These are phyloP conservation scores for Plasmodium gaboni DNA, from an alignment of 169 alveolate genomes.

Conservation along the genomic window DNA sequence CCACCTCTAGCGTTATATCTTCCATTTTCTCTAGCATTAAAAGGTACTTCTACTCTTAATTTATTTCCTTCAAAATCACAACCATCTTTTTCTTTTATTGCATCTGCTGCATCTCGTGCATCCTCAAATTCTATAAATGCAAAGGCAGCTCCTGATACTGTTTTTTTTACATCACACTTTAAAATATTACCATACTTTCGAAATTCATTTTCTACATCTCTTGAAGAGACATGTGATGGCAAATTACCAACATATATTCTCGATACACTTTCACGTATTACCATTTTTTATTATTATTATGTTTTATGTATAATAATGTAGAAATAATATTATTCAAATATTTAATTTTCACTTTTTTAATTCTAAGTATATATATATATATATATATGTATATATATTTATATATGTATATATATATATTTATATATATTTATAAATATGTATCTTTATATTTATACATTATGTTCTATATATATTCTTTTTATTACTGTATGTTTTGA, in stretches of 20 bases:
- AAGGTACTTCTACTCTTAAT: constrained; percentile 89
- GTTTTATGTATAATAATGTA: not conserved
- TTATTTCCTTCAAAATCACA: constrained; percentile 84
- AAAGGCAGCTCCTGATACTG: constrained; percentile 86
- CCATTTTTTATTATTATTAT: constrained; percentile 32
- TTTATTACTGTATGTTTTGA: too few species aligned
- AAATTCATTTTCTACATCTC: constrained; percentile 88
- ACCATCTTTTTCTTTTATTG: constrained; percentile 88
- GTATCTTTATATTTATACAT: too few species aligned
- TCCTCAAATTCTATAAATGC: constrained; percentile 90
- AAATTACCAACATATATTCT: constrained; percentile 89
- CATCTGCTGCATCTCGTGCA: constrained; percentile 91
- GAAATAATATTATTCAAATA: not conserved
- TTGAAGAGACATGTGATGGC: constrained; percentile 86
- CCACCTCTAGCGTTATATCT: constrained; percentile 49
- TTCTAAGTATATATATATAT: not conserved
- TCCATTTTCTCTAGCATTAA: constrained; percentile 81
- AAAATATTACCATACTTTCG: constrained; percentile 85
- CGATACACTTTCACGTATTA: constrained; percentile 77
- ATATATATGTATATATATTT: not conserved
- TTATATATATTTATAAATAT: too few species aligned
- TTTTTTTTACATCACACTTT: constrained; percentile 85
- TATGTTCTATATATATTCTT: too few species aligned
- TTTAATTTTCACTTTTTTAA: not conserved
- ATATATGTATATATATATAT: too few species aligned